A percentile compares a stretch with the other conserved stretches of the same genome.
These are phyloP conservation scores for Leptographium galeiforme DNA, from an alignment of 2,329 filamentous ascomycete species.

Conservation along the genomic window DNA sequence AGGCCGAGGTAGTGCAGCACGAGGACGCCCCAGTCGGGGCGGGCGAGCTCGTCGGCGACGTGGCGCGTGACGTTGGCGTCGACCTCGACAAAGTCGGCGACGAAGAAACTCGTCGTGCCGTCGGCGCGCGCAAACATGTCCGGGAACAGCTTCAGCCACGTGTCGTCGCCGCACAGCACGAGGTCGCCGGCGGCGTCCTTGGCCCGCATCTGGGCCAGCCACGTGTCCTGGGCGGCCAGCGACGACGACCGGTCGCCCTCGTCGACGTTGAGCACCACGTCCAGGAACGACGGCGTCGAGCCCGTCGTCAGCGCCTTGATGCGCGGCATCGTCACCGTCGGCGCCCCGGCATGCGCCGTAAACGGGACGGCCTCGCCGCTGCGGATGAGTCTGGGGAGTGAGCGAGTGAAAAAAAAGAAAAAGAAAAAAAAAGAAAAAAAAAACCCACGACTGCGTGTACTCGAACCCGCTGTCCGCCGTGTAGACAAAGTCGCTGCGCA, in stretches of 20 bases:
- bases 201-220: slow-evolving; percentile 83
- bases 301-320: slow-evolving; percentile 96
- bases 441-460: slow-evolving; percentile 72
- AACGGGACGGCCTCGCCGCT: slow-evolving; percentile 78
- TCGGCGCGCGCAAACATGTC: slow-evolving; percentile 75
- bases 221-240: slow-evolving; percentile 80
- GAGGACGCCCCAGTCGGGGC: slow-evolving; percentile 81
- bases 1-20: slow-evolving; percentile 90
- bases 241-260: slow-evolving; percentile 87
- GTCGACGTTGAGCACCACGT: slow-evolving; percentile 91
- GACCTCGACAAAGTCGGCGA: slow-evolving; percentile 95
- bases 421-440: not conserved
- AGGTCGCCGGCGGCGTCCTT: slow-evolving; percentile 54
- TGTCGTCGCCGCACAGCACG: slow-evolving; percentile 95
- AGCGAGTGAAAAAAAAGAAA: not conserved
- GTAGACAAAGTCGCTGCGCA: slow-evolving; percentile 93
- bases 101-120: slow-evolving; percentile 95
- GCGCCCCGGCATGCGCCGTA: slow-evolving; percentile 89
- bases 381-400: slow-evolving; percentile 57
- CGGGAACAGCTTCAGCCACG: slow-evolving; percentile 94
- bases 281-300: slow-evolving; percentile 94
- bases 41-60: slow-evolving; percentile 59
- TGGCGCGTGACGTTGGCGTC: slow-evolving; percentile 95
- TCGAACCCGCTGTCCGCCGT: slow-evolving; percentile 64
- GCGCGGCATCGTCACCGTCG: slow-evolving; percentile 95